These are phyloP conservation scores for Neurospora sp. DNA, from an alignment of 495 filamentous ascomycete species.

Conservation along the genomic window DNA sequence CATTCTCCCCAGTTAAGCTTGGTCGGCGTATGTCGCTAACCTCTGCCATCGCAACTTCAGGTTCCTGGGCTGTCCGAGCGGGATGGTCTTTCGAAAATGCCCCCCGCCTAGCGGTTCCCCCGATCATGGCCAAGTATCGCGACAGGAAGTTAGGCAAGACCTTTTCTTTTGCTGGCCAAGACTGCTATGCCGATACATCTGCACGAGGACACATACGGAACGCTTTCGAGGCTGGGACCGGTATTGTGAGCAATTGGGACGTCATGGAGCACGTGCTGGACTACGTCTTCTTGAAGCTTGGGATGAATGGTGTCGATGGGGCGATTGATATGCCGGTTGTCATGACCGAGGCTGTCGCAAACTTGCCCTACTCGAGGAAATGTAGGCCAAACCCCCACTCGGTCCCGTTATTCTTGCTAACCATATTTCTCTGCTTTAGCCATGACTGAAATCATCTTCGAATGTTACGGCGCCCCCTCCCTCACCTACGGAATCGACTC, in stretches of 20 bases:
- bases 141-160: slow-evolving; percentile 85
- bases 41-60: slow-evolving; percentile 30
- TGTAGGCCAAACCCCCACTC: slow-evolving; percentile 41
- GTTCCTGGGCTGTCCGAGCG: slow-evolving; percentile 78
- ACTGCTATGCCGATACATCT: slow-evolving; percentile 89
- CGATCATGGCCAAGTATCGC: slow-evolving; percentile 85
- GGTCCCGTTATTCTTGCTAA: background rate
- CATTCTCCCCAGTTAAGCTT: background rate
- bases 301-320: slow-evolving; percentile 64
- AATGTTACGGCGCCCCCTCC: slow-evolving; percentile 81
- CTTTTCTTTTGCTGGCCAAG: slow-evolving; percentile 80
- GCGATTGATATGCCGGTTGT: slow-evolving; percentile 76
- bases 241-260: slow-evolving; percentile 94
- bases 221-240: slow-evolving; percentile 81
- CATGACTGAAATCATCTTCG: slow-evolving; percentile 95
- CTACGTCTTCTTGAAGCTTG: slow-evolving; percentile 85
- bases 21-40: background rate
- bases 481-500: slow-evolving; percentile 92
- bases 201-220: slow-evolving; percentile 82
- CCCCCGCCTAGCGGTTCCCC: slow-evolving; percentile 71
- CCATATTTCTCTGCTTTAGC: slow-evolving; percentile 35
- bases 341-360: slow-evolving; percentile 93
- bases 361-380: slow-evolving; percentile 73
- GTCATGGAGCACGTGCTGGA: slow-evolving; percentile 89
- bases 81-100: slow-evolving; percentile 85